A percentile compares a stretch with the other conserved stretches of the same genome.
These are phyloP conservation scores for Primulina eburnea DNA, from an alignment of 257 asterid genomes.

Conservation along the genomic window DNA sequence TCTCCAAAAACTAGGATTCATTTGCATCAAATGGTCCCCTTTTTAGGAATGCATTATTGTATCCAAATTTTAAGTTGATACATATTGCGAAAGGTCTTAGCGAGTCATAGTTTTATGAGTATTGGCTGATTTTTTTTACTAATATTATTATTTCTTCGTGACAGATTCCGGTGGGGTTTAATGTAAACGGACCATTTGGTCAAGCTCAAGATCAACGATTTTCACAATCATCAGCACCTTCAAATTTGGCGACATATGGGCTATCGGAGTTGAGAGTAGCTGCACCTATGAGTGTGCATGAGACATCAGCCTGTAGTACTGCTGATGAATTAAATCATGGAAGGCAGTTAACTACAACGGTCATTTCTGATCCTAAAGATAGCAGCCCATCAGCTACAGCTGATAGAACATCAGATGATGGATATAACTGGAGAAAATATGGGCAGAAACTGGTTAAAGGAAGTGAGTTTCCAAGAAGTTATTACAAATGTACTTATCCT, in stretches of 20 bases:
- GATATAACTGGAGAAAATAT: constrained; percentile 96
- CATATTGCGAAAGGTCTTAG: not conserved
- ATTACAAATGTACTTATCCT: constrained; percentile 92
- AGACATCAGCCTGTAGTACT: constrained; percentile 39
- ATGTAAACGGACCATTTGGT: constrained; percentile 37
- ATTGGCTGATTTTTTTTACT: constrained; percentile 21
- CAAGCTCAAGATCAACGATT: constrained; percentile 49
- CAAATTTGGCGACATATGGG: constrained; percentile 40
- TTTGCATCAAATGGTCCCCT: constrained; percentile 9
- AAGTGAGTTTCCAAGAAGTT: constrained; percentile 95
- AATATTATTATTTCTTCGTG: constrained; percentile 28
- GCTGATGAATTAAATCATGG: constrained; percentile 46
- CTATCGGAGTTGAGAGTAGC: constrained; percentile 26
- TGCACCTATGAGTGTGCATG: constrained; percentile 35
- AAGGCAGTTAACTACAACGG: constrained; percentile 36
- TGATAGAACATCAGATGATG: constrained; percentile 89
- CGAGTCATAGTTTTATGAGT: not conserved
- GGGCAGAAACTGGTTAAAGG: constrained; percentile 99
- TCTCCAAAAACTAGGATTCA: not conserved
- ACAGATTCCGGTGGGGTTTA: constrained; percentile 53
- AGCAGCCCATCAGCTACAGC: constrained; percentile 40
- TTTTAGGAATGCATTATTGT: not conserved
- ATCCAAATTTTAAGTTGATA: not conserved
- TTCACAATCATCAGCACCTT: constrained; percentile 43
- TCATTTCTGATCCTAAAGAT: constrained; percentile 60